A percentile compares a stretch with the other conserved stretches of the same genome.
Conservation (phyloP, 2,329 filamentous ascomycete species). For the Phialophora macrospora region DNA sequence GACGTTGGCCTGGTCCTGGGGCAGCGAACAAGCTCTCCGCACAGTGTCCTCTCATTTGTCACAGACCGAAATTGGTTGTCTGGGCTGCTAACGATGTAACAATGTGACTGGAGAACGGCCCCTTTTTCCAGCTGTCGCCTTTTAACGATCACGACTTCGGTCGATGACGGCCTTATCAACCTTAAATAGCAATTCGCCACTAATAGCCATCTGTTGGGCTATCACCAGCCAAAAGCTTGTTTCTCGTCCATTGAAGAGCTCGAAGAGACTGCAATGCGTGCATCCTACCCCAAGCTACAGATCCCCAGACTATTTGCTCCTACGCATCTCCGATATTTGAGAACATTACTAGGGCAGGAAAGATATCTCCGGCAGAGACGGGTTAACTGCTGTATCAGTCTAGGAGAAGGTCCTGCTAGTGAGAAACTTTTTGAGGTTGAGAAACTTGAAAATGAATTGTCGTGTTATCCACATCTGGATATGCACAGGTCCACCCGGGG, state of each 20-base stretch:
- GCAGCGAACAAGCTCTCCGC: conserved; percentile 13
- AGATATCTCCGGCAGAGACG: neutral
- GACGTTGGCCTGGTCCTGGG: conserved; percentile 23
- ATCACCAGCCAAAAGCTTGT: conserved; percentile 30
- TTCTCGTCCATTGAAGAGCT: conserved; percentile 3
- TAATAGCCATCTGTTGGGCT: conserved; percentile 15
- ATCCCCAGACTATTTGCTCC: neutral
- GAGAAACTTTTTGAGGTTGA: neutral
- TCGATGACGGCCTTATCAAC: conserved; percentile 21
- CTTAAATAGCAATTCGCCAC: conserved; percentile 34
- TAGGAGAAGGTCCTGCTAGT: neutral
- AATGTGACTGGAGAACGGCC: conserved; percentile 17
- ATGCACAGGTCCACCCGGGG: conserved; percentile 10
- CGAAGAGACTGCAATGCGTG: neutral
- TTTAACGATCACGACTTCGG: conserved; percentile 10
- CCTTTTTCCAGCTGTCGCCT: conserved; percentile 16
- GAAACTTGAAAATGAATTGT: conserved; percentile 1
- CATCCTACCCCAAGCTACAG: neutral
- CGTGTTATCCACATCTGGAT: neutral
- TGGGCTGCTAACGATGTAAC: conserved; percentile 17
- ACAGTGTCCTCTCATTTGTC: conserved; percentile 20
- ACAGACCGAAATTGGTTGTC: conserved; percentile 25
- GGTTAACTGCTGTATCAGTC: neutral
- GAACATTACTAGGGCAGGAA: neutral
- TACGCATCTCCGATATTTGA: neutral